phyloP scores from a whole-genome alignment of 2,329 filamentous ascomycete species.

The Penicillium capsulatum region DNA sequence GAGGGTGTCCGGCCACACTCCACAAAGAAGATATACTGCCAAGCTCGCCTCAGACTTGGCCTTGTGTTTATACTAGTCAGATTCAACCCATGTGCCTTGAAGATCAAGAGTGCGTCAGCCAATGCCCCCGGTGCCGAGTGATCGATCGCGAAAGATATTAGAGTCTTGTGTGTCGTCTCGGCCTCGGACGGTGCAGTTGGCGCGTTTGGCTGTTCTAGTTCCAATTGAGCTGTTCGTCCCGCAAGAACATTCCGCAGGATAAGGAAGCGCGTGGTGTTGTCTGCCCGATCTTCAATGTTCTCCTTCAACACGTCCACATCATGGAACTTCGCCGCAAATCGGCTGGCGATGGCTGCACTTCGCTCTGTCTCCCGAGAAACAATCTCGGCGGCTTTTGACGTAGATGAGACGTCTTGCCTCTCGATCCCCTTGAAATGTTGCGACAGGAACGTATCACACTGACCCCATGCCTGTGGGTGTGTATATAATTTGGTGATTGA shows the following conservation, averaged over 20 bases:
- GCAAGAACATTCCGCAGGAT: slow-evolving; percentile 38
- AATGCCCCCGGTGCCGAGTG: slow-evolving; percentile 76
- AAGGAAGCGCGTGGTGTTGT: slow-evolving; percentile 48
- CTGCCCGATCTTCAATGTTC: slow-evolving; percentile 46
- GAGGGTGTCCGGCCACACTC: slow-evolving; percentile 66
- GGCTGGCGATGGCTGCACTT: slow-evolving; percentile 73
- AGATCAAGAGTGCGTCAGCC: slow-evolving; percentile 74
- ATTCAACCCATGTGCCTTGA: slow-evolving; percentile 69
- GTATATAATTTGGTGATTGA: slow-evolving; percentile 76
- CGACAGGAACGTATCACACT: slow-evolving; percentile 73
- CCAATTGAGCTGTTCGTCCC: slow-evolving; percentile 21
- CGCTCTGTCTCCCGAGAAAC: slow-evolving; percentile 55
- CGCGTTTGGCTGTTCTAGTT: slow-evolving; percentile 16
- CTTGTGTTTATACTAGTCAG: slow-evolving; percentile 86
- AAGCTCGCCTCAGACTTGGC: slow-evolving; percentile 68
- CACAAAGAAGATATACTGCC: slow-evolving; percentile 93
- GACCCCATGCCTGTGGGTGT: slow-evolving; percentile 92
- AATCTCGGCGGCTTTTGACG: slow-evolving; percentile 77
- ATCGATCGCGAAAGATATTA: slow-evolving; percentile 78
- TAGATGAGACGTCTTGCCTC: slow-evolving; percentile 77
- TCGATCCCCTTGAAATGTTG: slow-evolving; percentile 69
- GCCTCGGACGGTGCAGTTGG: slow-evolving; percentile 1
- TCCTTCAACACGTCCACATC: slow-evolving; percentile 62
- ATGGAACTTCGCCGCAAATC: slow-evolving; percentile 65
- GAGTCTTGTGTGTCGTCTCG: slow-evolving; percentile 54